phyloP scores from a whole-genome alignment of 1,284 basidiomycete genomes.

The Trametes pubescens region DNA sequence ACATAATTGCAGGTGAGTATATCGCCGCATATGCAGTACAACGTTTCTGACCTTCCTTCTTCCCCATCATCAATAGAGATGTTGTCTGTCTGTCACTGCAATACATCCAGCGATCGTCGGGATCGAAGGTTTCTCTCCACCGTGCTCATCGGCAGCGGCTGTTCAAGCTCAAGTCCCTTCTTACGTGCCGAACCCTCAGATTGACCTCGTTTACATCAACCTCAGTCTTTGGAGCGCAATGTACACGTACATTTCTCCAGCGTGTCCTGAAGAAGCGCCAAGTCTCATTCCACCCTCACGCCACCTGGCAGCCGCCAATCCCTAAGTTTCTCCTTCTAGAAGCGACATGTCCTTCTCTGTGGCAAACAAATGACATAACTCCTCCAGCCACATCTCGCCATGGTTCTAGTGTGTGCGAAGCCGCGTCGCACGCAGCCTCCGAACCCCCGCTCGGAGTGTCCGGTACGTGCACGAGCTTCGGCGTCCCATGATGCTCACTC shows the following conservation, averaged over 20 bases:
- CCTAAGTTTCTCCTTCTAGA: conserved; percentile 12
- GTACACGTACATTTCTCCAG: neutral
- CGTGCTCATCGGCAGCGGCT: neutral
- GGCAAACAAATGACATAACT: neutral
- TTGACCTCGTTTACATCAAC: conserved; percentile 8
- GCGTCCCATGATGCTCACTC: conserved; percentile 24
- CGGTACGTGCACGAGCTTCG: conserved; percentile 17
- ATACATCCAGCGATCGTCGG: conserved; percentile 1
- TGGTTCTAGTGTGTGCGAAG: conserved; percentile 7
- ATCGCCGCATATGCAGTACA: neutral
- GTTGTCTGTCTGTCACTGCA: neutral
- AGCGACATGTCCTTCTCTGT: neutral
- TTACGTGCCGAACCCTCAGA: conserved; percentile 3
- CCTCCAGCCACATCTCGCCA: conserved; percentile 3
- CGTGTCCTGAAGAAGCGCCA: conserved; percentile 1
- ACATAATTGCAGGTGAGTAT: neutral
- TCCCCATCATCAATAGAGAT: neutral
- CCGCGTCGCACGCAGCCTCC: neutral
- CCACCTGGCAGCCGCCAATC: conserved; percentile 6
- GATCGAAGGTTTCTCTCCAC: neutral
- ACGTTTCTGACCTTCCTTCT: neutral
- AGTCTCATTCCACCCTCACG: conserved; percentile 3
- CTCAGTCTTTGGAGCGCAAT: conserved; percentile 1
- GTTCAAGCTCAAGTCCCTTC: neutral
- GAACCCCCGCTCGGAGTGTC: conserved; percentile 11